A percentile compares a stretch with the other conserved stretches of the same genome.
phyloP scores from a whole-genome alignment of 2,329 filamentous ascomycete genomes.

The Aspergillus spinulosporus region DNA sequence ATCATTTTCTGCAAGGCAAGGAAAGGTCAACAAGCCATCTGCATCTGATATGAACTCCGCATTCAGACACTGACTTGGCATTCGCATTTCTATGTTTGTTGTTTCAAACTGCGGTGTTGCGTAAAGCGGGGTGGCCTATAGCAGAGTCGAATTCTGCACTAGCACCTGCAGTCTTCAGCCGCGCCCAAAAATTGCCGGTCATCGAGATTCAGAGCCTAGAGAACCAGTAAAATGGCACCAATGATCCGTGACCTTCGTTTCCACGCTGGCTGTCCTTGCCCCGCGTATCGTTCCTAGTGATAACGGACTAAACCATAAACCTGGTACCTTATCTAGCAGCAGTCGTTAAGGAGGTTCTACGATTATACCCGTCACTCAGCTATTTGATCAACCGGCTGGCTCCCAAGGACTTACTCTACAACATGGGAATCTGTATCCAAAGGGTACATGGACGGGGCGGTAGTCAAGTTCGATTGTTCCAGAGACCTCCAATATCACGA shows the following conservation, averaged over 20 bases:
- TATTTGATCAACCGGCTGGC: constrained; percentile 52
- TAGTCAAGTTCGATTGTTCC: too few relatives aligned
- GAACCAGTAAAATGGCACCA: not conserved
- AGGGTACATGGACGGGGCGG: constrained; percentile 45
- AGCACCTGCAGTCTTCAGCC: too few relatives aligned
- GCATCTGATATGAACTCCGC: too few relatives aligned
- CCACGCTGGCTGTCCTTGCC: not conserved
- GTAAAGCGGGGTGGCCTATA: too few relatives aligned
- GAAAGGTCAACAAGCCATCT: too few relatives aligned
- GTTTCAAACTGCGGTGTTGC: not conserved
- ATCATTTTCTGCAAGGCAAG: not conserved
- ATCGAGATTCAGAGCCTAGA: too few relatives aligned
- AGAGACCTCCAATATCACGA: constrained; percentile 23
- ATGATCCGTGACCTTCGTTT: not conserved
- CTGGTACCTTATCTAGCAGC: not conserved
- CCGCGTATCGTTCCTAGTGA: too few relatives aligned
- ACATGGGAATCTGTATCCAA: constrained; percentile 34
- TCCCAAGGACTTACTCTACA: constrained; percentile 27
- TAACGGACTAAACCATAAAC: constrained; percentile 23
- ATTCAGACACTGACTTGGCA: not conserved
- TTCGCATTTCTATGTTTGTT: not conserved
- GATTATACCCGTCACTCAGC: constrained; percentile 52
- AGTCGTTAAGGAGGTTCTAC: constrained; percentile 40
- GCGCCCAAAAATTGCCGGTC: too few relatives aligned
- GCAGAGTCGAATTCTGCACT: too few relatives aligned